A percentile compares a stretch with the other conserved stretches of the same genome.
Evolutionary conservation across 441 rosid genomes (phyloP).

Genomic region (Populus tomentosa): DNA sequence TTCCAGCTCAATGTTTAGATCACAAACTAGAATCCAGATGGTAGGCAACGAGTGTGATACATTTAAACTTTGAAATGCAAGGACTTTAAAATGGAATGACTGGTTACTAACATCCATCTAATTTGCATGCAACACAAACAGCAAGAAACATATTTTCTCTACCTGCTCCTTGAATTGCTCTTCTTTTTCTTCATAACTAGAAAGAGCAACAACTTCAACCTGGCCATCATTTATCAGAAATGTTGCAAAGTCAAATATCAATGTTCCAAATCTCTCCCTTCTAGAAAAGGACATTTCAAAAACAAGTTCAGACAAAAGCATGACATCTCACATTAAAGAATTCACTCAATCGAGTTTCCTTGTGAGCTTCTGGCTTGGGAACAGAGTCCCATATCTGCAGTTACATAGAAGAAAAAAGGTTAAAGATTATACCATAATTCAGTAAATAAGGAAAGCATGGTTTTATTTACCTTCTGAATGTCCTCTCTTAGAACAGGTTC

Average conservation of each 20-base stretch:
- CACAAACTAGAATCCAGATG: conserved; percentile 2
- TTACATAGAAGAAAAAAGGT: conserved; percentile 4
- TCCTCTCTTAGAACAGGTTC: conserved; percentile 97
- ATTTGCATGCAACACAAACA: background rate
- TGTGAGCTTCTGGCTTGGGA: conserved; percentile 91
- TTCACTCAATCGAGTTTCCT: conserved; percentile 90
- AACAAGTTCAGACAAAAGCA: background rate
- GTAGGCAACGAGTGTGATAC: background rate
- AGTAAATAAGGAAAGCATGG: conserved; percentile 14
- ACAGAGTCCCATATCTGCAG: conserved; percentile 96
- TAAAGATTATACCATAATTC: conserved; percentile 8
- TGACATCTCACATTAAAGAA: conserved; percentile 77
- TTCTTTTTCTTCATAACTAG: conserved; percentile 98
- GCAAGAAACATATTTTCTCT: conserved; percentile 1
- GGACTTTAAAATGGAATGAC: background rate
- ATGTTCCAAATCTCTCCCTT: background rate
- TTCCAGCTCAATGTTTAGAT: conserved; percentile 2
- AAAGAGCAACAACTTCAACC: conserved; percentile 98
- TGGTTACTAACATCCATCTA: background rate
- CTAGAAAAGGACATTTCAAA: conserved; percentile 2
- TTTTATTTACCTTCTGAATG: conserved; percentile 75
- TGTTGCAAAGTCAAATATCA: conserved; percentile 5
- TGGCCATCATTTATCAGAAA: conserved; percentile 29
- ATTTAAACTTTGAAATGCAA: background rate
- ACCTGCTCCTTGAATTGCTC: conserved; percentile 98